phyloP scores from a whole-genome alignment of 768 basidiomycete species.

The Termitomyces sp. region DNA sequence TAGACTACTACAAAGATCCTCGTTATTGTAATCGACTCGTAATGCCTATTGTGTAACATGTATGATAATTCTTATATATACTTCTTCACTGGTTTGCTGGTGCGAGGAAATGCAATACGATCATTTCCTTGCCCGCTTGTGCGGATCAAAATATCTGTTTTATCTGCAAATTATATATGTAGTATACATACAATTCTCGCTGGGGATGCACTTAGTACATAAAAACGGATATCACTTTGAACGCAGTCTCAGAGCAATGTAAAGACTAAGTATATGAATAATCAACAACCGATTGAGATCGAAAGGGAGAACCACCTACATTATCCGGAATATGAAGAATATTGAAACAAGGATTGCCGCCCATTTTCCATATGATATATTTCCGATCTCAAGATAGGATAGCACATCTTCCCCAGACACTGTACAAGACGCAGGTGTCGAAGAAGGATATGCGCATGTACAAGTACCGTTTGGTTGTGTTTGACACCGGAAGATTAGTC shows the following conservation, averaged over 20 bases:
- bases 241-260: slow-evolving; percentile 9
- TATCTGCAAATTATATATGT: background rate
- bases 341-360: slow-evolving; percentile 40
- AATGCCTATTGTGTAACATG: background rate
- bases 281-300: background rate
- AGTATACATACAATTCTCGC: background rate
- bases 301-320: slow-evolving; percentile 21
- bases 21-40: background rate
- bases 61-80: background rate
- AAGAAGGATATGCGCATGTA: slow-evolving; percentile 45
- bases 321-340: slow-evolving; percentile 37
- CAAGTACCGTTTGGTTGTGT: slow-evolving; percentile 30
- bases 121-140: background rate
- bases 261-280: slow-evolving; percentile 1
- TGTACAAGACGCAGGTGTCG: slow-evolving; percentile 36
- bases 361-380: slow-evolving; percentile 40
- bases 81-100: background rate
- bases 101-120: no score
- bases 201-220: background rate
- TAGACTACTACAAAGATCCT: background rate
- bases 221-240: slow-evolving; percentile 2
- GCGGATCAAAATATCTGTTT: background rate
- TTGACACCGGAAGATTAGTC: slow-evolving; percentile 37
- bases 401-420: slow-evolving; percentile 48
- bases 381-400: slow-evolving; percentile 37